Base-by-base conservation (phyloP, 2,329 filamentous ascomycete species). In the Aspergillus fumigatus region DNA sequence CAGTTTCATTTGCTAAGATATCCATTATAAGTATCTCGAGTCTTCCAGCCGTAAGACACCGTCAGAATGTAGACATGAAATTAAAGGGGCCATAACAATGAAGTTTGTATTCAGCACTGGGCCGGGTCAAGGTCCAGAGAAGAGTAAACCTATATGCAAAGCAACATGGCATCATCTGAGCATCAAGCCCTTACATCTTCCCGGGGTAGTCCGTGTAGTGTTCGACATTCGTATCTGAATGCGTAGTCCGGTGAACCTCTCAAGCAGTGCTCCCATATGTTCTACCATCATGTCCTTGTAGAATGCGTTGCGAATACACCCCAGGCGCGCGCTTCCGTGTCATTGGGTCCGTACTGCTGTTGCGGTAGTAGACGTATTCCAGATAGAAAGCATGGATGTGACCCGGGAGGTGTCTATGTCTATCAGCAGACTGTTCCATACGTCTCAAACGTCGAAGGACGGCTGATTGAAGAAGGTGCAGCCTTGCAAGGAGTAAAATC, bases 341-440 rank as follows among this genome's bases (percentile, higher is more conserved):
- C 19, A 62, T 43, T 21, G 65, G 62, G 35, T 66, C 66, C 40
- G 61, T 63, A 25, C 64, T 61, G 48, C 68, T 82, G 41, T 88
- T 87, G 66, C 90, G 84, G 73, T 88, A 93, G 77, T 92, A 96
- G 60, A 95, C 80, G 71, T 92, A 95, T 74, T 92, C 85, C 59
- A 91, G 64, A 71, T 92, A 94, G 73, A 92, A 92, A 47, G 89
- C 89, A 70, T 92, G 87, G 45, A 93, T 83, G 63, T 91, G 87
- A 7, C 89, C 90, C 0, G 90, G 90, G 51, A 94, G 74, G 71
- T 87, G 89, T n/a, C 84, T 85, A 52, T 29, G 7, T 27, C 38
- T n/a, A 11, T 50, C 21, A 27, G 35, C 35, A 32, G 7, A 41
- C n/a, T 47, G 19, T 7, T 17, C 14, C 14, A 17, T 38, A 17